These are phyloP conservation scores for Omphalotus guepiniiformis DNA, from an alignment of 768 basidiomycete genomes.

Conservation along the genomic window DNA sequence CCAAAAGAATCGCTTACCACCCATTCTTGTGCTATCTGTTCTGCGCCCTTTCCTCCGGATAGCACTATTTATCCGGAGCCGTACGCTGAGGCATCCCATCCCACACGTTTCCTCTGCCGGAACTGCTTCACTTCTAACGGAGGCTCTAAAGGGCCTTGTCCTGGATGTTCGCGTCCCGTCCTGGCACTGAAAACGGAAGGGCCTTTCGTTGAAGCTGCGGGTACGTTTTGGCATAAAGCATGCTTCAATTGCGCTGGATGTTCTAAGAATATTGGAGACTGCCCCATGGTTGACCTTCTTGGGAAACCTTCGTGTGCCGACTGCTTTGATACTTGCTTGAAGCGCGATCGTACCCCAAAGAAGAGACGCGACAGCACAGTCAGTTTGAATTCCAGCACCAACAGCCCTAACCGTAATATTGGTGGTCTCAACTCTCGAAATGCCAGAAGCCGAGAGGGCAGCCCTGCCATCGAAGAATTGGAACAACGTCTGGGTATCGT, in stretches of 20 bases:
- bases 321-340: constrained; percentile 77
- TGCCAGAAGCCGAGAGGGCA: constrained; percentile 44
- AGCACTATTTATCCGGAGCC: constrained; percentile 85
- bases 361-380: constrained; percentile 24
- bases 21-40: constrained; percentile 66
- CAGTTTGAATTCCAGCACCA: constrained; percentile 12
- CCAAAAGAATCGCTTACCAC: constrained; percentile 68
- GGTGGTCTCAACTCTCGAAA: constrained; percentile 40
- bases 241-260: constrained; percentile 79
- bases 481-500: constrained; percentile 56
- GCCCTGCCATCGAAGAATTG: constrained; percentile 61
- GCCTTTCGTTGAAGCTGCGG: constrained; percentile 66
- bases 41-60: constrained; percentile 67
- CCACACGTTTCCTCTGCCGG: constrained; percentile 66
- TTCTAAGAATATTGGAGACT: constrained; percentile 64
- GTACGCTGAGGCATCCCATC: constrained; percentile 18
- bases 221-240: constrained; percentile 74
- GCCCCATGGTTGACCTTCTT: constrained; percentile 79
- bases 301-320: constrained; percentile 76
- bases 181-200: constrained; percentile 75
- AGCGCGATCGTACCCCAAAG: constrained; percentile 47
- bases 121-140: constrained; percentile 69
- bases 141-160: constrained; percentile 74
- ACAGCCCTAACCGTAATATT: constrained; percentile 35
- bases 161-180: constrained; percentile 64